phyloP scores from a whole-genome alignment of 2,329 filamentous ascomycete genomes.

The Emergomyces orientalis region DNA sequence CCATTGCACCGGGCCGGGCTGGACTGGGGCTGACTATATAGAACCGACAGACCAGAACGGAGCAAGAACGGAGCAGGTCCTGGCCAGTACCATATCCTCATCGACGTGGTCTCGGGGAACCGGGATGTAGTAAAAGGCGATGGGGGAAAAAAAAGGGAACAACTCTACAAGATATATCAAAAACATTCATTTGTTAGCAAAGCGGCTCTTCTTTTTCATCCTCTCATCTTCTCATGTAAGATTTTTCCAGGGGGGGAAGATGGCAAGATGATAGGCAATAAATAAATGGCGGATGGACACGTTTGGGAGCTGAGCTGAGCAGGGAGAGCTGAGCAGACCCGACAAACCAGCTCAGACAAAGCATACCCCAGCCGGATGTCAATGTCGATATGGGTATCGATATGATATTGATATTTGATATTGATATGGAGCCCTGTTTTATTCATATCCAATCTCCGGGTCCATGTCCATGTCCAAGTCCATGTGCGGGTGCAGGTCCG shows the following conservation, averaged over 20 bases:
- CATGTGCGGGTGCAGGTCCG: background rate
- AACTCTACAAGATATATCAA: background rate
- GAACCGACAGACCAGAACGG: too few species aligned
- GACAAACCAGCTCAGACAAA: background rate
- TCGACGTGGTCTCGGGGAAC: background rate
- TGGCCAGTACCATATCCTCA: too few species aligned
- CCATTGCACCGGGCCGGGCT: background rate
- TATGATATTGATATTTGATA: background rate
- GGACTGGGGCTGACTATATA: background rate
- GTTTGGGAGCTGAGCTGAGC: background rate
- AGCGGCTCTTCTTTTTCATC: background rate
- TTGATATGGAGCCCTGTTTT: background rate
- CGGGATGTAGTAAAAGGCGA: background rate
- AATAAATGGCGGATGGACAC: background rate
- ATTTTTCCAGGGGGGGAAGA: background rate
- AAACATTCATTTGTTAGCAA: too few species aligned
- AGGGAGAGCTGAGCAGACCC: background rate
- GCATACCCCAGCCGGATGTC: background rate
- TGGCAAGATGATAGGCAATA: background rate
- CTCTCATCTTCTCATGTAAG: background rate
- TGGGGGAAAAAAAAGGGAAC: background rate
- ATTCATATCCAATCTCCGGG: too few species aligned
- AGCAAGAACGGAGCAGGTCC: too few species aligned
- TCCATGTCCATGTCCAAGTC: background rate
- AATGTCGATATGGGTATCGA: background rate